A percentile compares a stretch with the other conserved stretches of the same genome.
These are phyloP conservation scores for Cucumis cinereus DNA, from an alignment of 306 rosid species.

Conservation along the genomic window DNA sequence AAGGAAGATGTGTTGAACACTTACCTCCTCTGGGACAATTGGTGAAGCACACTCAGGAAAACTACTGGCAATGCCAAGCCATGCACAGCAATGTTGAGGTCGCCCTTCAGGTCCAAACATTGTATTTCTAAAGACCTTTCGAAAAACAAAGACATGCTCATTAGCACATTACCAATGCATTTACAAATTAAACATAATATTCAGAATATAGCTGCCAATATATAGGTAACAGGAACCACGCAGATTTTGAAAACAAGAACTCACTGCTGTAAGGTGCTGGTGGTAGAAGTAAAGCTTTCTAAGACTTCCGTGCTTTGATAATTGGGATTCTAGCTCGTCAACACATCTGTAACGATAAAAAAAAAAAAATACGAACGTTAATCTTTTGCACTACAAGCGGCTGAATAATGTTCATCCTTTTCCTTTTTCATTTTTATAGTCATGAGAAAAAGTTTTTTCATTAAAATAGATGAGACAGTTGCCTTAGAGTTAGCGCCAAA, in stretches of 20 bases:
- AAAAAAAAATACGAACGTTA: neutral
- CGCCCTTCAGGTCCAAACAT: constrained; percentile 99
- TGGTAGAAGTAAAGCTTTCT: constrained; percentile 87
- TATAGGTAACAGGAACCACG: constrained; percentile 9
- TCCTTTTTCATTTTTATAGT: neutral
- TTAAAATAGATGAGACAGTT: neutral
- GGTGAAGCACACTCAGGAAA: constrained; percentile 94
- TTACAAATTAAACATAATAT: constrained; percentile 15
- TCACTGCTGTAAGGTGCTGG: constrained; percentile 89
- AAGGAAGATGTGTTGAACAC: constrained; percentile 8
- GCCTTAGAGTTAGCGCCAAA: neutral
- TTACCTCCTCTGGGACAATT: constrained; percentile 89
- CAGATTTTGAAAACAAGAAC: constrained; percentile 18
- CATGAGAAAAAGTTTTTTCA: neutral
- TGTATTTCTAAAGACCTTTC: constrained; percentile 89
- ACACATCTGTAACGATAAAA: constrained; percentile 53
- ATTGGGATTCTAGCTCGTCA: constrained; percentile 82
- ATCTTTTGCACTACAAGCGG: neutral
- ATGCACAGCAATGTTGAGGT: constrained; percentile 98
- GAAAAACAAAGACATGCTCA: neutral
- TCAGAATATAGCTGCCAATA: neutral
- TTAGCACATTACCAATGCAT: constrained; percentile 3
- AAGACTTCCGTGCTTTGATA: constrained; percentile 89
- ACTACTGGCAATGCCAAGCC: constrained; percentile 99
- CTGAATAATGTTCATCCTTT: neutral